Percentiles rank a stretch among this genome's conserved stretches.
phyloP scores from a whole-genome alignment of 1,284 basidiomycete species.

The Taiwanofungus camphoratus region DNA sequence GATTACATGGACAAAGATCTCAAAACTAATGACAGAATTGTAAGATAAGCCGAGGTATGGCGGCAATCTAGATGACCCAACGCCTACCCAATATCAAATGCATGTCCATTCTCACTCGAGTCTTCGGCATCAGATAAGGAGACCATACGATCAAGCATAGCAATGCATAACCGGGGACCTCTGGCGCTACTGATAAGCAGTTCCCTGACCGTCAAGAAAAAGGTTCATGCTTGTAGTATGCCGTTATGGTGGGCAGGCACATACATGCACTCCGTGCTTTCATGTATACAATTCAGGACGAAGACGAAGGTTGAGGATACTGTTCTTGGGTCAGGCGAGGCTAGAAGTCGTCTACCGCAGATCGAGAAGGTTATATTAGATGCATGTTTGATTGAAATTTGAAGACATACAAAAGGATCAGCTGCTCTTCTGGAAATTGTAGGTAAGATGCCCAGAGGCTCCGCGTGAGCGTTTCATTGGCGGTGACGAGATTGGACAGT shows the following conservation, averaged over 20 bases:
- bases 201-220: slow-evolving; percentile 30
- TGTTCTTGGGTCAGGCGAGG: slow-evolving; percentile 59
- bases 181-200: slow-evolving; percentile 44
- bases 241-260: slow-evolving; percentile 20
- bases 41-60: not conserved
- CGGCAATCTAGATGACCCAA: slow-evolving; percentile 1
- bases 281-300: slow-evolving; percentile 65
- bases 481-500: slow-evolving; percentile 70
- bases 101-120: slow-evolving; percentile 47
- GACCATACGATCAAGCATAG: slow-evolving; percentile 63
- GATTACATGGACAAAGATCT: slow-evolving; percentile 35
- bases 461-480: slow-evolving; percentile 51
- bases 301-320: slow-evolving; percentile 64
- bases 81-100: slow-evolving; percentile 72
- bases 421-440: slow-evolving; percentile 63
- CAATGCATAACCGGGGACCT: slow-evolving; percentile 57
- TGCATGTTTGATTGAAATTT: not conserved
- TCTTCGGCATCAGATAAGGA: slow-evolving; percentile 61
- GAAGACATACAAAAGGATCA: slow-evolving; percentile 58
- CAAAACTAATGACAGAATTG: slow-evolving; percentile 26
- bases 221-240: not conserved
- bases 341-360: slow-evolving; percentile 59
- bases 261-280: slow-evolving; percentile 50
- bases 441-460: slow-evolving; percentile 62
- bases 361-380: not conserved